phyloP scores from a whole-genome alignment of 148 eudicot genomes.

The Pouteria glomerata region DNA sequence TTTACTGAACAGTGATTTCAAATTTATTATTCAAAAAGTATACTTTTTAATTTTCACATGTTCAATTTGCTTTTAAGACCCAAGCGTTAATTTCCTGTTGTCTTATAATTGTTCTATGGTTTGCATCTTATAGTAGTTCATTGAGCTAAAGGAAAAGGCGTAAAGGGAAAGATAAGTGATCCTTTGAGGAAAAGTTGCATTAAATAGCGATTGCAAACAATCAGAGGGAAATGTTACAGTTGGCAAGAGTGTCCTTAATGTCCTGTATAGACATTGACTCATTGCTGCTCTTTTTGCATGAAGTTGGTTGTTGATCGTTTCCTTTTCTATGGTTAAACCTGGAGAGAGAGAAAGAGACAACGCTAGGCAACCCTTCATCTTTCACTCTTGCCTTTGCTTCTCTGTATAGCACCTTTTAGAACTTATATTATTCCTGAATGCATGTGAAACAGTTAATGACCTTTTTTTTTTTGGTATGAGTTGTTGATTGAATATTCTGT shows the following conservation, averaged over 20 bases:
- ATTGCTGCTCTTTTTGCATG: neutral
- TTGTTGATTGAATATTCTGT: neutral
- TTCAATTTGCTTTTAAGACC: too few relatives aligned
- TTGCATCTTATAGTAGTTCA: too few relatives aligned
- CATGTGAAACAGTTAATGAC: neutral
- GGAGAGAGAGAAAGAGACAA: too few relatives aligned
- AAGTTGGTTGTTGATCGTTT: constrained; percentile 4
- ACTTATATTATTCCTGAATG: neutral
- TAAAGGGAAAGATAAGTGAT: neutral
- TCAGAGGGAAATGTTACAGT: neutral
- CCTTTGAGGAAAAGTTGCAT: constrained; percentile 3
- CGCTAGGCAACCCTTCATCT: neutral
- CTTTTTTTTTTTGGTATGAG: neutral
- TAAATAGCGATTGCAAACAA: neutral
- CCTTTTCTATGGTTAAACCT: too few relatives aligned
- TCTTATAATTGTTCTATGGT: too few relatives aligned
- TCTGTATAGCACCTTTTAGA: neutral
- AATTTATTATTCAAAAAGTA: too few relatives aligned
- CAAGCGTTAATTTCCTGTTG: too few relatives aligned
- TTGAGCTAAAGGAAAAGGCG: too few relatives aligned
- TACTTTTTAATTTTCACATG: too few relatives aligned
- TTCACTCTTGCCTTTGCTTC: neutral
- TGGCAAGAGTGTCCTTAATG: neutral
- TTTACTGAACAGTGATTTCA: too few relatives aligned
- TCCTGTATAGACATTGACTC: neutral